Conservation (phyloP, 306 rosid genomes). For the Prinsepia uniflora region DNA sequence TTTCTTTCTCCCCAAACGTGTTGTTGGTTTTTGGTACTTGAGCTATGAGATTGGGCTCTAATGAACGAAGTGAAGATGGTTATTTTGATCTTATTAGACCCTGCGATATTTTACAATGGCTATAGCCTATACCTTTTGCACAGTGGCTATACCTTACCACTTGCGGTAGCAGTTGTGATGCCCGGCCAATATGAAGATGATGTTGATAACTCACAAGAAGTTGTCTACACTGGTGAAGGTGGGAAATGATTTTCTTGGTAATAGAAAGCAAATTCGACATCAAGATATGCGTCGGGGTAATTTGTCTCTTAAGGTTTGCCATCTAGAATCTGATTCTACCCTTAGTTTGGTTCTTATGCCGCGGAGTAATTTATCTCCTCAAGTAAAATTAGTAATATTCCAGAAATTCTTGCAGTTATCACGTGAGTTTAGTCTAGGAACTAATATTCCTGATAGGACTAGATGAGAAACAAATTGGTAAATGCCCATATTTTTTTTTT, state of each 20-base stretch:
- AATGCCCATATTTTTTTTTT: too few species aligned
- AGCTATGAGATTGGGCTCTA: conserved; percentile 1
- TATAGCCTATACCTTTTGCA: too few species aligned
- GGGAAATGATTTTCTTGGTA: conserved; percentile 40
- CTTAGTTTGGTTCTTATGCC: neutral
- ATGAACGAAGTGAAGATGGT: neutral
- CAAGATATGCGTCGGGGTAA: conserved; percentile 34
- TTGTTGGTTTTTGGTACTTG: neutral
- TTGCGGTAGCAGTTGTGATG: conserved; percentile 30
- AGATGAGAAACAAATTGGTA: conserved; percentile 1
- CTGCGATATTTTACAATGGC: conserved; percentile 13
- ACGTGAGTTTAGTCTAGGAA: neutral
- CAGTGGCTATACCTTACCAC: conserved; percentile 23
- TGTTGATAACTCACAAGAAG: conserved; percentile 29
- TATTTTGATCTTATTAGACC: neutral
- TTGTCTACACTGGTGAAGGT: conserved; percentile 42
- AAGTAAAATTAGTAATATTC: neutral
- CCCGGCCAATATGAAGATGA: conserved; percentile 37
- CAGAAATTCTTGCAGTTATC: conserved; percentile 1
- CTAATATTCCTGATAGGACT: neutral
- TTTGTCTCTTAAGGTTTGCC: conserved; percentile 39
- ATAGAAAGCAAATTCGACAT: conserved; percentile 36
- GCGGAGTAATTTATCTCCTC: neutral
- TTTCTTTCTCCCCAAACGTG: neutral
- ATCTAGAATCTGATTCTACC: neutral